These are phyloP conservation scores for Colletotrichum plurivorum DNA, from an alignment of 2,329 filamentous ascomycete species.

Conservation along the genomic window DNA sequence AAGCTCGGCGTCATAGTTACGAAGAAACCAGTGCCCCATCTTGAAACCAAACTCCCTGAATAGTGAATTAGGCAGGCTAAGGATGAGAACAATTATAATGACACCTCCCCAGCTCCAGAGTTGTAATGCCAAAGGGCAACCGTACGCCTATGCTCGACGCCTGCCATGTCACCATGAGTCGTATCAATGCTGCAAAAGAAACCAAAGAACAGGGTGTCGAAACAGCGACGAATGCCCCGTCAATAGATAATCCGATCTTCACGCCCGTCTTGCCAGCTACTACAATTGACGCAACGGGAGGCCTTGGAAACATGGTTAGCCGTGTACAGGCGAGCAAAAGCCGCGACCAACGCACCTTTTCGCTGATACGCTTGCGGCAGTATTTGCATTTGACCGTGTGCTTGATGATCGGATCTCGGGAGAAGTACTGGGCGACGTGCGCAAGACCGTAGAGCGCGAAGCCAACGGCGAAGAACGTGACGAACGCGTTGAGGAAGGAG, in stretches of 20 bases:
- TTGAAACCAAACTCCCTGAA: too few relatives aligned
- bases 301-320: conserved; percentile 49
- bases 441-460: conserved; percentile 76
- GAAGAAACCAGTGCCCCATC: too few relatives aligned
- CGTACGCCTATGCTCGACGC: too few relatives aligned
- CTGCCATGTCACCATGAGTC: too few relatives aligned
- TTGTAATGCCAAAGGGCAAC: not conserved
- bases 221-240: not conserved
- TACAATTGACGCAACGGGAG: conserved; percentile 63
- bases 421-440: conserved; percentile 71
- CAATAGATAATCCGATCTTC: conserved; percentile 52
- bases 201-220: not conserved
- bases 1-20: too few relatives aligned
- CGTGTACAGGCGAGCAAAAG: not conserved
- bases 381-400: conserved; percentile 78
- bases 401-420: conserved; percentile 79
- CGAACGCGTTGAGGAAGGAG: conserved; percentile 73
- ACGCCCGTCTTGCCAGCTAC: conserved; percentile 66
- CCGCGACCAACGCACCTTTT: conserved; percentile 63
- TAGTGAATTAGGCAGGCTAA: not conserved
- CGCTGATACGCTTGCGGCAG: conserved; percentile 74
- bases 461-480: conserved; percentile 77
- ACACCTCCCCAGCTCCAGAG: not conserved
- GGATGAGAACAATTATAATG: not conserved
- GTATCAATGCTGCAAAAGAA: not conserved